Conservation (phyloP, 2,329 filamentous ascomycete genomes). For the Ceratocystis smalleyi region DNA sequence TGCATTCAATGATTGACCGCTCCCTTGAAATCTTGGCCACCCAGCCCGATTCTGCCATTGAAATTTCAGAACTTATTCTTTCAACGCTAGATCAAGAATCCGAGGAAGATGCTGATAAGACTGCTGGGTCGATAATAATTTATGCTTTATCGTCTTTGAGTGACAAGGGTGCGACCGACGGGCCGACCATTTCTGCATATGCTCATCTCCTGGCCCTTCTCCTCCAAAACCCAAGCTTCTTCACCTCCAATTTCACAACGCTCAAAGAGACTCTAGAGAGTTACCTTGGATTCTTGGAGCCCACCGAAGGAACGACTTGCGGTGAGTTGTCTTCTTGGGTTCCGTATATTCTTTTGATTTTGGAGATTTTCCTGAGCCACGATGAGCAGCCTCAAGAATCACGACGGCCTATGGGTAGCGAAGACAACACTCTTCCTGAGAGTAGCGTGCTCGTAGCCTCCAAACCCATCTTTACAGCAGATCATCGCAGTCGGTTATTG, state of each 20-base stretch:
- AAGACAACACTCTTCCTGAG: conserved; percentile 29
- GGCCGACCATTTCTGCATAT: conserved; percentile 60
- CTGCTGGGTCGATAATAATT: conserved; percentile 65
- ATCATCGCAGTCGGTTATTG: conserved; percentile 54
- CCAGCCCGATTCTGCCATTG: conserved; percentile 77
- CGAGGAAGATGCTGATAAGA: conserved; percentile 30
- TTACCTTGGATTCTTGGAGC: conserved; percentile 64
- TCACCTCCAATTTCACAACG: conserved; percentile 56
- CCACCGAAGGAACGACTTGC: conserved; percentile 46
- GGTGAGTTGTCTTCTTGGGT: conserved; percentile 88
- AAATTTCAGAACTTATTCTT: conserved; percentile 73
- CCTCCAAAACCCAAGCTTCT: conserved; percentile 69
- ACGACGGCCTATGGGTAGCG: conserved; percentile 45
- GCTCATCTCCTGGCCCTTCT: conserved; percentile 82
- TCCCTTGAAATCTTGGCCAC: conserved; percentile 80
- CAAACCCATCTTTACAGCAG: conserved; percentile 8
- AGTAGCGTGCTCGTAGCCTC: conserved; percentile 29
- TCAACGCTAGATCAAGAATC: conserved; percentile 48
- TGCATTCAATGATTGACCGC: conserved; percentile 68
- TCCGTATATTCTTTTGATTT: conserved; percentile 71
- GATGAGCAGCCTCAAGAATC: conserved; percentile 68
- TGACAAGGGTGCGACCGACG: conserved; percentile 44
- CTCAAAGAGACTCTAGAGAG: conserved; percentile 62
- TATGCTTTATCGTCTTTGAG: conserved; percentile 63
- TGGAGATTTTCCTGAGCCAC: conserved; percentile 80